These are phyloP conservation scores for Clonostachys byssicola DNA, from an alignment of 2,329 filamentous ascomycete genomes.

Conservation along the genomic window DNA sequence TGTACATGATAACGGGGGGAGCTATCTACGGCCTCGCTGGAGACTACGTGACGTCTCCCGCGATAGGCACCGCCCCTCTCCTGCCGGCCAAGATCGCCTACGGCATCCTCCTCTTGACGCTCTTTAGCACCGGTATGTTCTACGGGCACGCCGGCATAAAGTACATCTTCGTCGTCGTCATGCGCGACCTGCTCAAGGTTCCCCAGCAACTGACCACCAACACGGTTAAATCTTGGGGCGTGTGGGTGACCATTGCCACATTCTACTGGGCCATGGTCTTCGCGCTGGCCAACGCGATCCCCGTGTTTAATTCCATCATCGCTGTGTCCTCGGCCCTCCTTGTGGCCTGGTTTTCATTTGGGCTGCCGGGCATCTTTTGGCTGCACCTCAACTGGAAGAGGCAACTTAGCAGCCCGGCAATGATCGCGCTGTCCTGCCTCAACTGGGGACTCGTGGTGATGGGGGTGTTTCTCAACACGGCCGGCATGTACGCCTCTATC, in stretches of 20 bases:
- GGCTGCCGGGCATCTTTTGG: slow-evolving; percentile 26
- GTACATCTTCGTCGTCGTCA: slow-evolving; percentile 22
- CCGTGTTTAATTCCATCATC: slow-evolving; percentile 29
- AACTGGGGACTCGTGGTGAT: slow-evolving; percentile 22
- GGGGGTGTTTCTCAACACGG: slow-evolving; percentile 26
- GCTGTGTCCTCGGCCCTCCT: slow-evolving; percentile 27
- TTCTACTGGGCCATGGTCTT: slow-evolving; percentile 26
- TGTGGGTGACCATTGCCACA: slow-evolving; percentile 25
- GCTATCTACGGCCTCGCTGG: slow-evolving; percentile 23
- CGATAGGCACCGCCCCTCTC: slow-evolving; percentile 22
- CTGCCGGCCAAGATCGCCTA: slow-evolving; percentile 25
- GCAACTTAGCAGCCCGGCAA: slow-evolving; percentile 17
- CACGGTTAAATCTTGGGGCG: slow-evolving; percentile 23
- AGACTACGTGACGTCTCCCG: slow-evolving; percentile 21
- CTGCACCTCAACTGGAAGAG: slow-evolving; percentile 27
- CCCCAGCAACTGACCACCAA: slow-evolving; percentile 23
- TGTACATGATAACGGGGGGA: slow-evolving; percentile 23
- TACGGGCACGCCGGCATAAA: slow-evolving; percentile 27
- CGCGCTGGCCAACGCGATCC: slow-evolving; percentile 27
- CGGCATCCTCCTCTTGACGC: slow-evolving; percentile 20
- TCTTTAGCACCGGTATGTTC: slow-evolving; percentile 20
- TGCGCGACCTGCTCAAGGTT: slow-evolving; percentile 13
- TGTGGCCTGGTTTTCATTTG: slow-evolving; percentile 30
- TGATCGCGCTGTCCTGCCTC: slow-evolving; percentile 16
- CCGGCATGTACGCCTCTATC: slow-evolving; percentile 25